These are phyloP conservation scores for Starmerella stigmatis DNA, from an alignment of 805 yeast genomes.

Conservation along the genomic window DNA sequence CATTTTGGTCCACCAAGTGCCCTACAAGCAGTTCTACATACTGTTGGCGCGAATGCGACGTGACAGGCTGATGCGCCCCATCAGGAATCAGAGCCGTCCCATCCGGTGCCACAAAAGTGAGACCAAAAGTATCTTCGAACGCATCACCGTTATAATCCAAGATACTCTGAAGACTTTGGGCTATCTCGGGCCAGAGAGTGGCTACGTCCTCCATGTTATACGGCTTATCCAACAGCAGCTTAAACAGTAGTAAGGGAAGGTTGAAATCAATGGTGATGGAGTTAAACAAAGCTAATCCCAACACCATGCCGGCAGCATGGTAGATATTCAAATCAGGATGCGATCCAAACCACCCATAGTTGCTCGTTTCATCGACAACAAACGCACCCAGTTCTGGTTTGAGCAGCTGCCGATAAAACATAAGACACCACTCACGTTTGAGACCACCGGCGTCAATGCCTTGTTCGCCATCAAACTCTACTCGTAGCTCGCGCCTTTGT, in stretches of 20 bases:
- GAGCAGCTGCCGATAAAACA: slow-evolving; percentile 61
- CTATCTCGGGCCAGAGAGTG: slow-evolving; percentile 61
- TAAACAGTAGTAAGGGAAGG: slow-evolving; percentile 68
- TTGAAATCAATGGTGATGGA: slow-evolving; percentile 74
- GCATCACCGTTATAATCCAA: slow-evolving; percentile 35
- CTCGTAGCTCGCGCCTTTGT: slow-evolving; percentile 54
- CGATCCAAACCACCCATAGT: slow-evolving; percentile 57
- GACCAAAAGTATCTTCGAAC: slow-evolving; percentile 40
- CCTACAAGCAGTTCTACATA: slow-evolving; percentile 56
- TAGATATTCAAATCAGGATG: slow-evolving; percentile 35
- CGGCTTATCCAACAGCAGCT: slow-evolving; percentile 50
- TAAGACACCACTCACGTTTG: slow-evolving; percentile 83
- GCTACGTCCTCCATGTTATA: slow-evolving; percentile 53
- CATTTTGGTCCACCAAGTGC: slow-evolving; percentile 41
- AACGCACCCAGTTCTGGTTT: slow-evolving; percentile 61
- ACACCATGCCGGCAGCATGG: slow-evolving; percentile 69
- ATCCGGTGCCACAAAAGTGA: slow-evolving; percentile 58
- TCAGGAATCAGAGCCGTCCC: slow-evolving; percentile 47
- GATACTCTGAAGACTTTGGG: slow-evolving; percentile 40
- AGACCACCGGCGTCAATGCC: slow-evolving; percentile 96
- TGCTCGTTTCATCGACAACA: slow-evolving; percentile 54
- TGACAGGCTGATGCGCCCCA: slow-evolving; percentile 51
- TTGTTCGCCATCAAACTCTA: slow-evolving; percentile 77
- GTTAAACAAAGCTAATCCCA: slow-evolving; percentile 86
- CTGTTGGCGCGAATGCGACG: slow-evolving; percentile 43